Percentiles rank a stretch among this genome's conserved stretches.
These are phyloP conservation scores for Penicillium italicum DNA, from an alignment of 2,329 filamentous ascomycete genomes.

Conservation along the genomic window DNA sequence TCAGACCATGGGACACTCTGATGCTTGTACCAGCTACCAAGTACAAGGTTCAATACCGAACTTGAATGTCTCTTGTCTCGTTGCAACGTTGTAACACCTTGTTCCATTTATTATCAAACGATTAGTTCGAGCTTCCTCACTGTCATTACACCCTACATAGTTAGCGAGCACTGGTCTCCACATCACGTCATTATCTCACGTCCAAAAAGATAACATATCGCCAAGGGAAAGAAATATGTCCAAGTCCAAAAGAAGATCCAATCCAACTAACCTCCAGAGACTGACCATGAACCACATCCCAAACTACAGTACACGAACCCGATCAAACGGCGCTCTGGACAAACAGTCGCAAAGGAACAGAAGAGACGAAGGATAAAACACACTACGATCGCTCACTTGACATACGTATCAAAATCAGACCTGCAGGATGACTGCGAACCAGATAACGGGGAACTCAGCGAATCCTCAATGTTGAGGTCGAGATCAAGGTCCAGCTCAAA, in stretches of 20 bases:
- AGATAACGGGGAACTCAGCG: conserved; percentile 33
- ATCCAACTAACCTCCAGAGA: not conserved
- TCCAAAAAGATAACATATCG: not conserved
- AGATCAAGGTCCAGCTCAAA: not conserved
- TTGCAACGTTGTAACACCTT: not conserved
- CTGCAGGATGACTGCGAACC: conserved; percentile 30
- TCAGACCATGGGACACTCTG: not conserved
- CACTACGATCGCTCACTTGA: conserved; percentile 33
- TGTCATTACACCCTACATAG: not conserved
- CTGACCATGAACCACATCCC: not conserved
- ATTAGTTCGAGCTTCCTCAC: conserved; percentile 1
- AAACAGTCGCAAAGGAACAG: conserved; percentile 1
- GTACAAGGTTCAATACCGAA: not conserved
- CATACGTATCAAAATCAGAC: conserved; percentile 37
- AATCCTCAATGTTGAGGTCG: conserved; percentile 6
- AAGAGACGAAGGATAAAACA: conserved; percentile 11
- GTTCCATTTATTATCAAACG: not conserved
- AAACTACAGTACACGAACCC: conserved; percentile 1
- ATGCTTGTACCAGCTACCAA: conserved; percentile 1
- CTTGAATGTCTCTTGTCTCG: not conserved
- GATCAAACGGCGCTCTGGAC: not conserved
- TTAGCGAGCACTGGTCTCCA: not conserved
- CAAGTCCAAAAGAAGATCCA: not conserved
- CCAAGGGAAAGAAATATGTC: not conserved
- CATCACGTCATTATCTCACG: not conserved